phyloP scores from a whole-genome alignment of 257 asterid genomes.

The Cordia subcordata region DNA sequence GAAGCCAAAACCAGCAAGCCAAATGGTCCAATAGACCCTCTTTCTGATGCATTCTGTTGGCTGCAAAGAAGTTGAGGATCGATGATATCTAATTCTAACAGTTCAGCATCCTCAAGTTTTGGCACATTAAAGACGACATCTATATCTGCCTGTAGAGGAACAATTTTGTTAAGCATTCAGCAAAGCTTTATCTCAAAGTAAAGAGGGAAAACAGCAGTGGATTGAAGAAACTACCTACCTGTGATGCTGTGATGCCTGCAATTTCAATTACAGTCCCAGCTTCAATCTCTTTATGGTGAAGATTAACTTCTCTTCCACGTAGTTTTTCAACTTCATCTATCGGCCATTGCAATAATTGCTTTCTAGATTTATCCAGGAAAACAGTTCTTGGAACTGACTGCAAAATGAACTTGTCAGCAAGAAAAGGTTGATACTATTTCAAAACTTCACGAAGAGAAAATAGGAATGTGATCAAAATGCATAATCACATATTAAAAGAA shows the following conservation, averaged over 20 bases:
- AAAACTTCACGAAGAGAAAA: no score
- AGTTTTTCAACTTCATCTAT: slow-evolving; percentile 47
- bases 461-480: background rate
- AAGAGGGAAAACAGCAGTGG: background rate
- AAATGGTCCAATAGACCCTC: slow-evolving; percentile 32
- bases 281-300: slow-evolving; percentile 25
- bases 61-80: slow-evolving; percentile 29
- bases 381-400: slow-evolving; percentile 71
- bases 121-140: slow-evolving; percentile 25
- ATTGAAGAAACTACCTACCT: slow-evolving; percentile 38
- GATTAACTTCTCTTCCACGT: slow-evolving; percentile 27
- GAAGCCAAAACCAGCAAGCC: slow-evolving; percentile 33
- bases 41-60: slow-evolving; percentile 13
- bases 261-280: slow-evolving; percentile 43
- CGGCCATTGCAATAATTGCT: slow-evolving; percentile 75
- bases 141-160: slow-evolving; percentile 22
- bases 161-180: background rate
- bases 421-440: no score
- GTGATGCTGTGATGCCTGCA: slow-evolving; percentile 57
- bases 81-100: slow-evolving; percentile 1
- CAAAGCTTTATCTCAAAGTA: background rate
- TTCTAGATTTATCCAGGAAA: slow-evolving; percentile 51
- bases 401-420: background rate
- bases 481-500: background rate
- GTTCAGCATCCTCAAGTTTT: slow-evolving; percentile 19